These are phyloP conservation scores for Podospora comata DNA, from an alignment of 495 filamentous ascomycete genomes.

Conservation along the genomic window DNA sequence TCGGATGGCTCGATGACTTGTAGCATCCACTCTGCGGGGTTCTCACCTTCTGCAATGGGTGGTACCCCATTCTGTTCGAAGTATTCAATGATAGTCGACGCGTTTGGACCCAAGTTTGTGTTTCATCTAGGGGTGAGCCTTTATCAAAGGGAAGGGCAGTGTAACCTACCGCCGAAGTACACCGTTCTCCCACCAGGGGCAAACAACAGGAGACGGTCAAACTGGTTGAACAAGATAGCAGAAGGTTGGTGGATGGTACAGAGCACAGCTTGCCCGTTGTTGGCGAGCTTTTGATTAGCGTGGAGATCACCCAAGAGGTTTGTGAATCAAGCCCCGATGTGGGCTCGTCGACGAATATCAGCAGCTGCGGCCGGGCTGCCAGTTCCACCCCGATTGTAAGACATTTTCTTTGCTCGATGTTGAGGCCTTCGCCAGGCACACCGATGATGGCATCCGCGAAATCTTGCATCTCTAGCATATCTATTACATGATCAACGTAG, in stretches of 20 bases:
- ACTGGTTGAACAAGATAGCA: slow-evolving; percentile 67
- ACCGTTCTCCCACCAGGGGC: slow-evolving; percentile 61
- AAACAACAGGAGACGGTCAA: slow-evolving; percentile 67
- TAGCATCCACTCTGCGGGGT: slow-evolving; percentile 29
- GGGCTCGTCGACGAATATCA: slow-evolving; percentile 77
- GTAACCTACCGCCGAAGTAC: slow-evolving; percentile 53
- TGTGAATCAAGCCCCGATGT: slow-evolving; percentile 83
- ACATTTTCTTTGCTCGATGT: slow-evolving; percentile 53
- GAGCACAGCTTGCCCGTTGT: slow-evolving; percentile 67
- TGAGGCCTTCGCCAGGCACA: slow-evolving; percentile 61
- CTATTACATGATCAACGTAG: slow-evolving; percentile 84
- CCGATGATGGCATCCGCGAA: slow-evolving; percentile 81
- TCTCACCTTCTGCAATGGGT: slow-evolving; percentile 15
- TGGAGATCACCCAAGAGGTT: slow-evolving; percentile 71
- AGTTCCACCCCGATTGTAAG: slow-evolving; percentile 90
- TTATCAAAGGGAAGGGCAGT: background rate
- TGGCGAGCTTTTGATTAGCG: slow-evolving; percentile 80
- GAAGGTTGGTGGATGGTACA: slow-evolving; percentile 79
- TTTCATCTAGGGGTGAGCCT: background rate
- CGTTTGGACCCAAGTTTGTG: slow-evolving; percentile 42
- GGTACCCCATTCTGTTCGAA: slow-evolving; percentile 63
- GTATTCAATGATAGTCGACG: slow-evolving; percentile 35
- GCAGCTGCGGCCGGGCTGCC: slow-evolving; percentile 73
- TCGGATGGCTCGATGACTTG: background rate
- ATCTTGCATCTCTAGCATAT: slow-evolving; percentile 73